Percentiles rank a stretch among this genome's conserved stretches.
Conservation (phyloP, 1,139 yeast genomes). For the Debaryomycetaceae sp. region DNA sequence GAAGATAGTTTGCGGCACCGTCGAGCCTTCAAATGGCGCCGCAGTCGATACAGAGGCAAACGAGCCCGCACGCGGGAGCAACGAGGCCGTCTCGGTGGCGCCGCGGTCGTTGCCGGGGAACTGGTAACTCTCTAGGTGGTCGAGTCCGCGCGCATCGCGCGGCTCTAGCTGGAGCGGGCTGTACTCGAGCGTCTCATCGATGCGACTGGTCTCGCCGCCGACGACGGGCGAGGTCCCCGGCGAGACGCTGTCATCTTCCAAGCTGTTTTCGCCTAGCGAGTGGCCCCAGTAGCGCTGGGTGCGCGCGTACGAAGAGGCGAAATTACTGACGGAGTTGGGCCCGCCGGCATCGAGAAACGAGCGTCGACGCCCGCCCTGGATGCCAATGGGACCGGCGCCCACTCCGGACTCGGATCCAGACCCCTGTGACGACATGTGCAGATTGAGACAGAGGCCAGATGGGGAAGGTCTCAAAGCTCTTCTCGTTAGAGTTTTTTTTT, state of each 20-base stretch:
- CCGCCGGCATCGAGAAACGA: conserved; percentile 39
- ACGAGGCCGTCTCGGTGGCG: conserved; percentile 1
- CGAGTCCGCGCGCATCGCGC: too few species aligned
- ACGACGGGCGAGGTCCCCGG: conserved; percentile 20
- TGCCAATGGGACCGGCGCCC: conserved; percentile 16
- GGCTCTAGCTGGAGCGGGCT: too few species aligned
- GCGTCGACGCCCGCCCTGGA: conserved; percentile 20
- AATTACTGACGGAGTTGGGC: conserved; percentile 66
- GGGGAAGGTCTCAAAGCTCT: too few species aligned
- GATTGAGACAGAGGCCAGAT: too few species aligned
- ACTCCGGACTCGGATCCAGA: too few species aligned
- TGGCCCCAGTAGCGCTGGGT: conserved; percentile 58
- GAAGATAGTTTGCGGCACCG: conserved; percentile 83
- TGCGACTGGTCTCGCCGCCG: too few species aligned
- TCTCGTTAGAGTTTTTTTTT: too few species aligned
- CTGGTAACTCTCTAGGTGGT: conserved; percentile 1
- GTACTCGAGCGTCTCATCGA: too few species aligned
- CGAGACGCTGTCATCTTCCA: conserved; percentile 20
- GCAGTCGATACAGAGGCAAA: too few species aligned
- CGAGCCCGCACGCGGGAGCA: conserved; percentile 3
- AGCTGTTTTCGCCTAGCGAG: conserved; percentile 16
- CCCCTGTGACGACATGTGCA: too few species aligned
- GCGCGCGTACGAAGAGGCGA: conserved; percentile 73
- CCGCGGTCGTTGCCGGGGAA: conserved; percentile 1
- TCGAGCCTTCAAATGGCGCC: conserved; percentile 24